Base-by-base conservation (phyloP, 2,329 filamentous ascomycete genomes). In the Colletotrichum abscissum region DNA sequence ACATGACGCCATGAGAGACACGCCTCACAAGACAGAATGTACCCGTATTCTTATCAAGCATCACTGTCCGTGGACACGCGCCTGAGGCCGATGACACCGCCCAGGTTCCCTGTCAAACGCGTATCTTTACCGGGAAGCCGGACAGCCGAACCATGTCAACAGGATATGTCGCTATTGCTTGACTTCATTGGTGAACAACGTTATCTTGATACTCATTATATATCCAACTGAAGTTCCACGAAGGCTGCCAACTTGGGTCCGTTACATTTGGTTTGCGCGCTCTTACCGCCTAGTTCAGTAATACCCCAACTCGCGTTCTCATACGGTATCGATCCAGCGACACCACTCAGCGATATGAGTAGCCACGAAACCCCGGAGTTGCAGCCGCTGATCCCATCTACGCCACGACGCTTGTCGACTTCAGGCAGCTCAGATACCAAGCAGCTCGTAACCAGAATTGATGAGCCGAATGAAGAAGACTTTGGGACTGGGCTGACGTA, bases 1-100 rank as follows among this genome's bases (percentile, higher is more conserved):
- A 73, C 8, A 69, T 69, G 60, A 35, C 70, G 55, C 66, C 33
- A 69, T 73, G 55, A 8, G 33, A 73, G 52, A 69, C 59, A 69
- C 22, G 16, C 22, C 42, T 60, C 46, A 56, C 55, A 46, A 46
- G 68, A 46, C 62, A 30, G 24, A 16, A 24, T n/a, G n/a, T 38
- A 55, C 58, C 52, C 54, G 33, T 59, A 69, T 60, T 73, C 59
- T 59, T 64, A 60, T 64, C 70, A 69, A 69, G 46, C 54, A 73
- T 11, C 12, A 28, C 22, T 56, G 14, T 64, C 56, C 66, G 59
- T 64, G 55, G 46, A 24, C 66, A 49, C 28, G 70, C 33, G 55
- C 14, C 16, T 26, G 11, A 35, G 42, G 54, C 24, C n/a, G 60
- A 33, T 60, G 54, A 38, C 66, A 58, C 38, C 26, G 26, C 24